Evolutionary conservation across 2,329 filamentous ascomycete genomes (phyloP).

Genomic region (Neofusicoccum umdonicola): DNA sequence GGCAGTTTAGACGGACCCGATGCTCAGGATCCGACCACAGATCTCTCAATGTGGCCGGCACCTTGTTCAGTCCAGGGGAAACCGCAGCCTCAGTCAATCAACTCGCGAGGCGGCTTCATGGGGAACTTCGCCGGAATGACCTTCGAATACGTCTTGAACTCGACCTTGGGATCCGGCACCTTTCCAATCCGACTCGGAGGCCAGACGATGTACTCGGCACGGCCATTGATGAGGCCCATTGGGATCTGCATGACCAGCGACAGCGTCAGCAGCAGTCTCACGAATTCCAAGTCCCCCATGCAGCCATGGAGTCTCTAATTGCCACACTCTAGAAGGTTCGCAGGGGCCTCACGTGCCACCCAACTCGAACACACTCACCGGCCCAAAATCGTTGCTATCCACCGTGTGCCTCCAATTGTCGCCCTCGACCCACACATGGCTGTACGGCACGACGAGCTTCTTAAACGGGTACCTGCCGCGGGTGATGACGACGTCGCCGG

Average conservation of each 20-base stretch:
- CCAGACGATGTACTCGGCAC: conserved; percentile 69
- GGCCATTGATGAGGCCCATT: conserved; percentile 70
- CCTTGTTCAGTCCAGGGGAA: neutral
- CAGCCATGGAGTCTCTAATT: neutral
- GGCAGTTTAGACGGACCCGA: neutral
- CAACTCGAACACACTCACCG: conserved; percentile 40
- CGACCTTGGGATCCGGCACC: conserved; percentile 55
- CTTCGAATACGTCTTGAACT: conserved; percentile 35
- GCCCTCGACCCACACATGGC: conserved; percentile 94
- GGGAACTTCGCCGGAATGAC: conserved; percentile 37
- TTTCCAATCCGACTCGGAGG: conserved; percentile 59
- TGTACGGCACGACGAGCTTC: conserved; percentile 65
- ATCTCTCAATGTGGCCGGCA: neutral
- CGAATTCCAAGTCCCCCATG: no score
- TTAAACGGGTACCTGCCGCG: conserved; percentile 33
- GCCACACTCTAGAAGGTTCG: no score
- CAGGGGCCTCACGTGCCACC: no score
- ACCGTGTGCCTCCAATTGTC: conserved; percentile 71
- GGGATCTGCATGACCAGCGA: conserved; percentile 50
- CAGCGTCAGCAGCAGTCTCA: neutral
- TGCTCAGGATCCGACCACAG: neutral
- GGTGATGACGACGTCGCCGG: conserved; percentile 69
- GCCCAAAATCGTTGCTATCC: conserved; percentile 90
- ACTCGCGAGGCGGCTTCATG: conserved; percentile 17
- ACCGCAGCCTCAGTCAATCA: neutral